phyloP scores from a whole-genome alignment of 2,329 filamentous ascomycete genomes.

The Waltergamsia citrina region DNA sequence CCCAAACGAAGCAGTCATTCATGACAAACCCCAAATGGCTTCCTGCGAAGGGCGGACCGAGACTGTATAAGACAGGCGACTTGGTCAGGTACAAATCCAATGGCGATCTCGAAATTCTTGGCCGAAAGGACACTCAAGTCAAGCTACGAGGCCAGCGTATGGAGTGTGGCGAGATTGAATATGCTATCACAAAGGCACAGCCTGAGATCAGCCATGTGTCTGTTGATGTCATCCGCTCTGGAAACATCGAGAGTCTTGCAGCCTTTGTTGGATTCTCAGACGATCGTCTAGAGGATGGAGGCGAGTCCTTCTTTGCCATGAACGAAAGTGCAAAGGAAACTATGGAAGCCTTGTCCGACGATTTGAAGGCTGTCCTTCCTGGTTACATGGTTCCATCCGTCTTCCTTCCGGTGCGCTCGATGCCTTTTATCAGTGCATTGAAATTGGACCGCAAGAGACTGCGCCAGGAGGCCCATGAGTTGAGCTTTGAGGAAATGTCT shows the following conservation, averaged over 20 bases:
- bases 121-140: slow-evolving; percentile 44
- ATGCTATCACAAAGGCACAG: slow-evolving; percentile 3
- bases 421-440: slow-evolving; percentile 7
- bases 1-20: slow-evolving; percentile 9
- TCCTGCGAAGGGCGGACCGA: slow-evolving; percentile 1
- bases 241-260: not conserved
- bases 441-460: slow-evolving; percentile 15
- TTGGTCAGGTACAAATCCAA: slow-evolving; percentile 24
- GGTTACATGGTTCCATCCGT: slow-evolving; percentile 8
- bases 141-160: slow-evolving; percentile 46
- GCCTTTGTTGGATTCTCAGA: slow-evolving; percentile 5
- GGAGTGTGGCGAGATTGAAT: slow-evolving; percentile 24
- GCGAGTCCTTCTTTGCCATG: slow-evolving; percentile 6
- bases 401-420: slow-evolving; percentile 6
- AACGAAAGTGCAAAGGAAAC: slow-evolving; percentile 5
- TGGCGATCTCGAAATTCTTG: slow-evolving; percentile 27
- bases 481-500: not conserved
- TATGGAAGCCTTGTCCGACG: slow-evolving; percentile 7
- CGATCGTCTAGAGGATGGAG: not conserved
- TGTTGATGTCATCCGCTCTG: not conserved
- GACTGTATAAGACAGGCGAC: slow-evolving; percentile 34
- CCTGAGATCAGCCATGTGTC: slow-evolving; percentile 1
- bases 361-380: slow-evolving; percentile 7
- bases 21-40: slow-evolving; percentile 4
- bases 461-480: slow-evolving; percentile 15